Conservation (phyloP, 768 basidiomycete species). For the Pleurotus ostreatus region DNA sequence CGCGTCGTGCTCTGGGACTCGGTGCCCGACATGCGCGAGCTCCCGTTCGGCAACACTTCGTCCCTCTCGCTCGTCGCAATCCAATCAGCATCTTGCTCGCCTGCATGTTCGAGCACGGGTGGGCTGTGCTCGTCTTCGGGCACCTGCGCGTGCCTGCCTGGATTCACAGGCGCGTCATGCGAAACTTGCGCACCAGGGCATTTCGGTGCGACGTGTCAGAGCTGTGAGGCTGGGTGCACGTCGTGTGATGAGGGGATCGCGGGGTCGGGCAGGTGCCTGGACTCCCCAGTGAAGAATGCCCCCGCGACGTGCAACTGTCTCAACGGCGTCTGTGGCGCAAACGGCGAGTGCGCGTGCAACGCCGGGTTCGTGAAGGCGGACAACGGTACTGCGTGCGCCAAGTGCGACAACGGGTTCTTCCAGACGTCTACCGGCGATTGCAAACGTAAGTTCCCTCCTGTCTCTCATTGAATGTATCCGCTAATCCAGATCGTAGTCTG, state of each 20-base stretch:
- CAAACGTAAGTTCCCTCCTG: slow-evolving; percentile 34
- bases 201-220: slow-evolving; percentile 54
- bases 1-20: slow-evolving; percentile 61
- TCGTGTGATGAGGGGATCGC: slow-evolving; percentile 74
- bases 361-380: slow-evolving; percentile 54
- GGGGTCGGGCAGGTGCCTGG: slow-evolving; percentile 68
- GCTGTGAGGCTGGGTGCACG: slow-evolving; percentile 42
- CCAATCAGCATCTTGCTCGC: slow-evolving; percentile 57
- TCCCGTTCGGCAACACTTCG: slow-evolving; percentile 30
- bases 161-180: slow-evolving; percentile 76
- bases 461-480: no score
- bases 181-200: slow-evolving; percentile 66
- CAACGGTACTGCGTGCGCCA: slow-evolving; percentile 64
- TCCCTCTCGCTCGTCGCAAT: slow-evolving; percentile 42
- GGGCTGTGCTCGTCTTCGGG: slow-evolving; percentile 53
- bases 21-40: slow-evolving; percentile 53
- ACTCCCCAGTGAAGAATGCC: slow-evolving; percentile 36
- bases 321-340: slow-evolving; percentile 68
- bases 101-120: slow-evolving; percentile 53
- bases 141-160: slow-evolving; percentile 63
- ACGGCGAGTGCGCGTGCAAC: slow-evolving; percentile 61
- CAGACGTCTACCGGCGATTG: slow-evolving; percentile 50
- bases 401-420: slow-evolving; percentile 40
- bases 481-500: slow-evolving; percentile 37
- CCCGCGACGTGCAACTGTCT: slow-evolving; percentile 74